A percentile compares a stretch with the other conserved stretches of the same genome.
Evolutionary conservation across 2,329 filamentous ascomycete species (phyloP).

Genomic region (Periconia sp.): DNA sequence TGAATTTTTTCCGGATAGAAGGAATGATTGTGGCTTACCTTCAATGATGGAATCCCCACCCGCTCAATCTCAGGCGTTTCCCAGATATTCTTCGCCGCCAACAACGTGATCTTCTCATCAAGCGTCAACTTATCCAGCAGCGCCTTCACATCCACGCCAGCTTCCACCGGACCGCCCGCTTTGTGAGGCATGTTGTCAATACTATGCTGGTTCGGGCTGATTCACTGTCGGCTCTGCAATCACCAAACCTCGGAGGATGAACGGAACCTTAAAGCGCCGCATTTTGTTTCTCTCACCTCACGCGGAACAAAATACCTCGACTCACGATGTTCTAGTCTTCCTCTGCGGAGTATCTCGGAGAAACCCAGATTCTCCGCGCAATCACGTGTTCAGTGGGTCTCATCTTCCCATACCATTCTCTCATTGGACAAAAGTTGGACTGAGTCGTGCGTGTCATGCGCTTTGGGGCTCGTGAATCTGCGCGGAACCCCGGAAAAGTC

Average conservation of each 20-base stretch:
- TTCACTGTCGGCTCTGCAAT: too few species aligned
- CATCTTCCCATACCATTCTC: too few species aligned
- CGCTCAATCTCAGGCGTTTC: constrained; percentile 14
- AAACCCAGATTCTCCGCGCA: constrained; percentile 2
- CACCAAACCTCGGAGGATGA: too few species aligned
- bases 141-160: not conserved
- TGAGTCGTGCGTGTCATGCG: too few species aligned
- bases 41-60: constrained; percentile 15
- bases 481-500: too few species aligned
- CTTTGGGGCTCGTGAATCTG: too few species aligned
- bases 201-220: not conserved
- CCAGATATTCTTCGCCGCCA: constrained; percentile 18
- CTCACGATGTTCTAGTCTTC: too few species aligned
- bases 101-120: constrained; percentile 15
- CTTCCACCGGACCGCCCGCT: not conserved
- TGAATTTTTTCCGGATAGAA: not conserved
- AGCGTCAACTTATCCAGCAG: constrained; percentile 13
- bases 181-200: not conserved
- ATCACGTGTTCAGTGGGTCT: too few species aligned
- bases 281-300: not conserved
- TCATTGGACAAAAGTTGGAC: too few species aligned
- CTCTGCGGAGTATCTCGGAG: constrained; percentile 17
- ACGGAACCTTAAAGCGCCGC: not conserved
- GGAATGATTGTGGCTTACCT: constrained; percentile 6
- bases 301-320: not conserved